These are phyloP conservation scores for Metschnikowia picachoensis DNA, from an alignment of 805 yeast genomes.

Conservation along the genomic window DNA sequence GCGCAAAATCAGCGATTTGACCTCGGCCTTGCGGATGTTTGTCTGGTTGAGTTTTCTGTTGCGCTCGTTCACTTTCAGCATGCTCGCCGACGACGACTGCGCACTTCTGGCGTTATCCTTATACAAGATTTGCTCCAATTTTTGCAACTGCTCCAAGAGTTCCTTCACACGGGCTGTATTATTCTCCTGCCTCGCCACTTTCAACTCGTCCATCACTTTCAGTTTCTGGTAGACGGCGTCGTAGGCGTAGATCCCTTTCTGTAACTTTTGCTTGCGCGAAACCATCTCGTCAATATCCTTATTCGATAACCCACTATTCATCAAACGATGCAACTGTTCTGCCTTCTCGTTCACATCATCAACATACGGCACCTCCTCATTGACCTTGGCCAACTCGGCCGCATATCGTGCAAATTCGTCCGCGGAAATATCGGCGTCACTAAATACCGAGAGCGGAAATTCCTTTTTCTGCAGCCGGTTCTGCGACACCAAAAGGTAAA, in stretches of 20 bases:
- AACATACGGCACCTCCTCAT: slow-evolving; percentile 54
- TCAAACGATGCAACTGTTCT: slow-evolving; percentile 58
- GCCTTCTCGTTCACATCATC: slow-evolving; percentile 64
- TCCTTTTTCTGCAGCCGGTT: slow-evolving; percentile 69
- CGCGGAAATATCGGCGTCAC: slow-evolving; percentile 68
- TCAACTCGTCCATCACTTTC: slow-evolving; percentile 65
- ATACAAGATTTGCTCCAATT: slow-evolving; percentile 46
- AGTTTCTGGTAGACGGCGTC: slow-evolving; percentile 77
- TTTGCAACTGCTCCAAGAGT: slow-evolving; percentile 34
- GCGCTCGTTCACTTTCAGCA: slow-evolving; percentile 76
- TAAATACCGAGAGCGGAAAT: slow-evolving; percentile 73
- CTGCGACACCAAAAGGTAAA: slow-evolving; percentile 71
- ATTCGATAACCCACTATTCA: slow-evolving; percentile 63
- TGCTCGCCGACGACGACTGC: slow-evolving; percentile 39
- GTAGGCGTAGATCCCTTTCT: slow-evolving; percentile 41
- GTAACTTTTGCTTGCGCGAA: slow-evolving; percentile 59
- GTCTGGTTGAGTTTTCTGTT: slow-evolving; percentile 79
- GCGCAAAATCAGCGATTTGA: slow-evolving; percentile 54
- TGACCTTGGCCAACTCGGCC: slow-evolving; percentile 55
- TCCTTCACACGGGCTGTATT: slow-evolving; percentile 31
- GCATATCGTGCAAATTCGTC: slow-evolving; percentile 74
- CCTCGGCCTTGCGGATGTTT: slow-evolving; percentile 75
- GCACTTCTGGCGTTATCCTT: slow-evolving; percentile 28
- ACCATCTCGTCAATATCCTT: slow-evolving; percentile 77
- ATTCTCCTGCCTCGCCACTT: slow-evolving; percentile 63